Evolutionary conservation across 2,329 filamentous ascomycete genomes (phyloP), one percentile per base, ranked within the genome.

Genomic region (Penicillium fuscoglaucum): DNA sequence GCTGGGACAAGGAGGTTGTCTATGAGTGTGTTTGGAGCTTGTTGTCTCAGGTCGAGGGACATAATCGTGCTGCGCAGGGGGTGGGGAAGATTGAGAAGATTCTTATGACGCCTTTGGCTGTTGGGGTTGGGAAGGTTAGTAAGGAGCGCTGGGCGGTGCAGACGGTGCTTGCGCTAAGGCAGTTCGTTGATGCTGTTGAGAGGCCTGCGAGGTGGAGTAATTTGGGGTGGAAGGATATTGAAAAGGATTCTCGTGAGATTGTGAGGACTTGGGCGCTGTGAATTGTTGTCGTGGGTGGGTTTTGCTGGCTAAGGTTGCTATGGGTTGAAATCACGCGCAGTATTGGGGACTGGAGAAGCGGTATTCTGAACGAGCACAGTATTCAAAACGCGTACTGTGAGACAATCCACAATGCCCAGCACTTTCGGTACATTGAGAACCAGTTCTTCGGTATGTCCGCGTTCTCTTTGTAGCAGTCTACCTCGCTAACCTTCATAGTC

Each of bases 351-450:
- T 98, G 93, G 93, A 96, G 90, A 17, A 96, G 90, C 70, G 93
- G 93, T 4, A 95, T 97, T 59, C 75, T 96, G 41, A 87, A 82
- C 0, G 87, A 90, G 68, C 91, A 95, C 72, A 96, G 91, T 0
- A 93, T 97, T 61, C 86, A 88, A 61, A 93, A 93, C 70, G 91
- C 92, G 1, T 96, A 96, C 75, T 84, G 80, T 21, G 90, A 96
- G 62, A 79, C 96, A 31, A 98, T 98, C 68, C 82, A 88, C 51
- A 91, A 90, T 52, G 93, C 93, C 0, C 80, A 97, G 75, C 93
- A 98, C 72, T 97, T 86, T 67, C 89, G 99, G 26, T 99, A 98
- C 78, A 96, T 98, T 60, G 95, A 98, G 74, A 98, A 98, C 69
- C 95, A 99, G 70, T 98, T 98, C 79, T 98, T 98, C 81, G 97